These are phyloP conservation scores for Sporobolus alterniflorus DNA, from an alignment of 202 grass and related monocot genomes.

Conservation along the genomic window DNA sequence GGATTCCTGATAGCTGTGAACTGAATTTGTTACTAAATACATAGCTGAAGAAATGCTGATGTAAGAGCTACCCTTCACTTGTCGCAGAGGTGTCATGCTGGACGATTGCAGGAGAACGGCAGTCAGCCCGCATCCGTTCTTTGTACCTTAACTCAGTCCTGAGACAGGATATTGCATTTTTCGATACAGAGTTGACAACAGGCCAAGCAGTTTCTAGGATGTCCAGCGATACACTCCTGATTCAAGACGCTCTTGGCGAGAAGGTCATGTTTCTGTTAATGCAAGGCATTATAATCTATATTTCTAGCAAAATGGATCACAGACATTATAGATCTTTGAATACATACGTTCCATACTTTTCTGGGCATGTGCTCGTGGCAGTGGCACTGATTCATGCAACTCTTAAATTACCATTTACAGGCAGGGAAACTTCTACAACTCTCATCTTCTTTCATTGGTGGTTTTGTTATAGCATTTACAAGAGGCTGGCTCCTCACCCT, in stretches of 20 bases:
- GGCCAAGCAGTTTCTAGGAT: slow-evolving; percentile 73
- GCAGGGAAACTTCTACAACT: slow-evolving; percentile 77
- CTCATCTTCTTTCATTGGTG: slow-evolving; percentile 49
- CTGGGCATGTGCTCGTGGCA: slow-evolving; percentile 1
- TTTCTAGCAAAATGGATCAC: neutral
- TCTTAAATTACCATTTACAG: slow-evolving; percentile 46
- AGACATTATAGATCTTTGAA: neutral
- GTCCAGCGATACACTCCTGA: slow-evolving; percentile 74
- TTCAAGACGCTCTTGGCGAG: slow-evolving; percentile 90
- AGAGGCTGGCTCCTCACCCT: slow-evolving; percentile 87
- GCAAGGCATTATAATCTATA: neutral
- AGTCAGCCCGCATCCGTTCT: slow-evolving; percentile 74
- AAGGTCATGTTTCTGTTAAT: slow-evolving; percentile 52
- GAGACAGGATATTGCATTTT: slow-evolving; percentile 88
- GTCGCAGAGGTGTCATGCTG: slow-evolving; percentile 86
- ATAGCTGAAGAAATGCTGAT: neutral
- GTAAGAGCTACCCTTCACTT: slow-evolving; percentile 25
- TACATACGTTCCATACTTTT: neutral
- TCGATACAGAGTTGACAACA: slow-evolving; percentile 91
- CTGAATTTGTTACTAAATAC: neutral
- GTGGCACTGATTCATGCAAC: neutral
- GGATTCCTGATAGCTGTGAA: neutral
- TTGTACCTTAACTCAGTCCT: slow-evolving; percentile 75
- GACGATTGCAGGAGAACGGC: slow-evolving; percentile 83
- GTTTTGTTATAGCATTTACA: slow-evolving; percentile 71